Evolutionary conservation across 495 filamentous ascomycete species (phyloP), one percentile per base, ranked within the genome.

Genomic region (Pyrenopolyporus hunteri): DNA sequence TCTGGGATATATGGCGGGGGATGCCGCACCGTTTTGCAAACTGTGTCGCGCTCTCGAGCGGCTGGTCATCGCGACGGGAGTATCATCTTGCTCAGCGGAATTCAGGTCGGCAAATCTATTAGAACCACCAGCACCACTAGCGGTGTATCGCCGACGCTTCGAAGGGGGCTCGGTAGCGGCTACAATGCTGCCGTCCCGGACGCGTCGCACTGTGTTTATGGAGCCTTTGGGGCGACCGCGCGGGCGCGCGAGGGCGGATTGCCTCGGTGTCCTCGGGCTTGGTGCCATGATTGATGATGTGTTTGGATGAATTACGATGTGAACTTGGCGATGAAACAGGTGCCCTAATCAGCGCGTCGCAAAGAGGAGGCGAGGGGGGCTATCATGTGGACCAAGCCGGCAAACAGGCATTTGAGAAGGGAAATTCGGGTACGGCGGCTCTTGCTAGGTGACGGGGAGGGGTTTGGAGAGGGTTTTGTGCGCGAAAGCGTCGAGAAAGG

Each of bases 41-140:
- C 69, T 51, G 56, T 67, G 65, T 44, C 74, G 62, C 19, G 66
- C 59, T 35, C 77, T 69, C 13, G 75, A 63, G 39, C 77, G 73
- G 25, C 73, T 19, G 7, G 59, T 67, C 14, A 74, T 76, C 22
- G 70, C 68, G 9, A 72, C 49, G 11, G 65, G 40, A 25, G 66
- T 57, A 39, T 71, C 77, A 7, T 80, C 80, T 26, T 76, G 74
- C 28, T 86, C 81, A 58, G 76, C 74, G 51, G 82, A 80, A 50
- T 86, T 82, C 14, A 82, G 78, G 39, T 92, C 88, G 23, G 90
- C 78, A 63, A 89, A 92, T 59, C 91, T 78, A 19, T 89, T 89
- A 52, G 89, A 87, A 52, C 89, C 90, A n/a, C 89, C 88, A 28
- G 89, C 87, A 20, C 89, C 90, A 54, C 88, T 89, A 35, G 91